phyloP scores from a whole-genome alignment of 257 asterid genomes.

The Ajuga chamaepitys region DNA sequence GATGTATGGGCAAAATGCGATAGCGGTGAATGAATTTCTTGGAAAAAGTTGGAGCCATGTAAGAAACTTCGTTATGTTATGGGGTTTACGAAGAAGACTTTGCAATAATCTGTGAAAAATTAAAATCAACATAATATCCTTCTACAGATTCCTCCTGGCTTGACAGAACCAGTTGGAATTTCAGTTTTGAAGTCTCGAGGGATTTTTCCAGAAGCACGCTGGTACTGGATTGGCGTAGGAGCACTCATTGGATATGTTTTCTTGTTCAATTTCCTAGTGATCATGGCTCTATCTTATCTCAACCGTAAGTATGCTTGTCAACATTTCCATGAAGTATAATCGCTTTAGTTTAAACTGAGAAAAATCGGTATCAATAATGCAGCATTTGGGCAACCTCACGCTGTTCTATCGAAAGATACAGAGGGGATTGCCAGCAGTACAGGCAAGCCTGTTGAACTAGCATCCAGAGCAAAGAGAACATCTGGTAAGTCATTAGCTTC shows the following conservation, averaged over 20 bases:
- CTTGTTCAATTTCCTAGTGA: slow-evolving; percentile 47
- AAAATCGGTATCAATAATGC: slow-evolving; percentile 13
- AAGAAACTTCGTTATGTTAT: slow-evolving; percentile 20
- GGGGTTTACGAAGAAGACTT: slow-evolving; percentile 2
- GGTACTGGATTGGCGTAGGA: slow-evolving; percentile 84
- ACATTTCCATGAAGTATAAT: neutral
- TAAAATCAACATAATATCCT: neutral
- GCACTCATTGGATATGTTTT: slow-evolving; percentile 50
- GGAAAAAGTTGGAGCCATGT: slow-evolving; percentile 83
- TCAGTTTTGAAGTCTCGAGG: slow-evolving; percentile 51
- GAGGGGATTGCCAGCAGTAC: slow-evolving; percentile 37
- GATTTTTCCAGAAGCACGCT: slow-evolving; percentile 45
- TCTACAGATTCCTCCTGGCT: slow-evolving; percentile 35
- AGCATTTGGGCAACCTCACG: slow-evolving; percentile 74
- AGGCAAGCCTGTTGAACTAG: slow-evolving; percentile 23
- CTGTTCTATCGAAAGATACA: slow-evolving; percentile 45
- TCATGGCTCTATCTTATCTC: slow-evolving; percentile 55
- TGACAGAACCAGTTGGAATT: slow-evolving; percentile 50
- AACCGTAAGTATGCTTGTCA: slow-evolving; percentile 42
- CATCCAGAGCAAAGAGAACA: too few species aligned
- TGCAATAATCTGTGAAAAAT: neutral
- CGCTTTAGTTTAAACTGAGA: neutral
- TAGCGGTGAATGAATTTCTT: slow-evolving; percentile 72
- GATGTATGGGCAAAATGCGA: slow-evolving; percentile 76
- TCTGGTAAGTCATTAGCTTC: too few species aligned